phyloP scores from a whole-genome alignment of 495 filamentous ascomycete species.

The Neurospora sp. region DNA sequence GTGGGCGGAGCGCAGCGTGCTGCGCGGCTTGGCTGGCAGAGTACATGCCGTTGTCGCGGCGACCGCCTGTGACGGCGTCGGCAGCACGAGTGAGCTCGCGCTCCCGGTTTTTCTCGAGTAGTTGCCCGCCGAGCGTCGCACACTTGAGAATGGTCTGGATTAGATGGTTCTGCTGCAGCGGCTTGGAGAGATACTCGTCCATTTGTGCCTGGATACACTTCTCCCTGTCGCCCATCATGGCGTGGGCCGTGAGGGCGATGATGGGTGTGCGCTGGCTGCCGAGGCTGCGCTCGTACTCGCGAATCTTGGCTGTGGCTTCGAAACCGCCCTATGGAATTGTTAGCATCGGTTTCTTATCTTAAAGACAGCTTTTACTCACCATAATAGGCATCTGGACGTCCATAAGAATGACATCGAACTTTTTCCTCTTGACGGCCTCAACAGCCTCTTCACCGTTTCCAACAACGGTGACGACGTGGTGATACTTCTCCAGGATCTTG shows the following conservation, averaged over 20 bases:
- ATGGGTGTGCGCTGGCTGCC: constrained; percentile 80
- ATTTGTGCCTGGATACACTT: constrained; percentile 98
- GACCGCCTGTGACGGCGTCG: constrained; percentile 23
- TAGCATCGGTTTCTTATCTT: constrained; percentile 14
- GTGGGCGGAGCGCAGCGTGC: constrained; percentile 25
- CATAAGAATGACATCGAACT: constrained; percentile 96
- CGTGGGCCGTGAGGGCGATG: constrained; percentile 94
- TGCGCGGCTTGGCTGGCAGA: constrained; percentile 20
- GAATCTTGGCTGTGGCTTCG: constrained; percentile 93
- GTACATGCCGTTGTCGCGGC: constrained; percentile 17
- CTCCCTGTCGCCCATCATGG: constrained; percentile 97
- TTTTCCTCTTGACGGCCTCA: constrained; percentile 76
- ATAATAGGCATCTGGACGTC: constrained; percentile 99
- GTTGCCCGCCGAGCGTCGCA: constrained; percentile 79
- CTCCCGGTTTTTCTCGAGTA: constrained; percentile 58
- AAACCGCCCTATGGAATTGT: constrained; percentile 65
- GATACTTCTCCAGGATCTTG: constrained; percentile 96
- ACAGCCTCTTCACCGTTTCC: constrained; percentile 91
- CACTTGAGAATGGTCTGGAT: constrained; percentile 98
- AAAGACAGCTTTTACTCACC: constrained; percentile 39
- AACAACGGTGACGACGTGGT: constrained; percentile 92
- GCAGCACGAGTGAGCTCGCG: constrained; percentile 33
- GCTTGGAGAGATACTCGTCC: constrained; percentile 98
- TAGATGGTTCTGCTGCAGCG: constrained; percentile 93
- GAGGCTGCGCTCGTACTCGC: constrained; percentile 78